Percentiles rank a stretch among this genome's conserved stretches.
These are phyloP conservation scores for Polyplosphaeria fusca DNA, from an alignment of 495 filamentous ascomycete genomes.

Conservation along the genomic window DNA sequence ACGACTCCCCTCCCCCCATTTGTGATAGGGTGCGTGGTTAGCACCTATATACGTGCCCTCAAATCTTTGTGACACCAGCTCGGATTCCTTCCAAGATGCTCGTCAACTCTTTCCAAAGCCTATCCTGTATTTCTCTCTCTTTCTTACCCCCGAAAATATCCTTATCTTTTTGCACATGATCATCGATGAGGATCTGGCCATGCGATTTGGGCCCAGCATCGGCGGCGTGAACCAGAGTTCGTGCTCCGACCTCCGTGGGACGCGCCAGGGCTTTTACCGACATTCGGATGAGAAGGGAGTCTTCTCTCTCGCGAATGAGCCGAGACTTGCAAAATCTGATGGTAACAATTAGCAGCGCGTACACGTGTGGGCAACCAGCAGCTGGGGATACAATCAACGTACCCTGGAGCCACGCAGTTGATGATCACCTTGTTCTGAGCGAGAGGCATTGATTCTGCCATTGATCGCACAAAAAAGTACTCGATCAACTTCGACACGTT, in stretches of 20 bases:
- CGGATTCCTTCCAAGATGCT: slow-evolving; percentile 6
- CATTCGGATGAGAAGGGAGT: too few relatives aligned
- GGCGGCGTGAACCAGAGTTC: slow-evolving; percentile 42
- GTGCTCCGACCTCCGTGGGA: slow-evolving; percentile 42
- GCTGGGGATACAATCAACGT: neutral
- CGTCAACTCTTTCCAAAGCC: slow-evolving; percentile 6
- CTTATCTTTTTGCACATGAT: neutral
- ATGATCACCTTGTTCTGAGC: slow-evolving; percentile 36
- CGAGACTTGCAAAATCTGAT: too few relatives aligned
- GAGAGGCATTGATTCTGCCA: slow-evolving; percentile 24
- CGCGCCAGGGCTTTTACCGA: slow-evolving; percentile 35
- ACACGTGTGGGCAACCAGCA: slow-evolving; percentile 16
- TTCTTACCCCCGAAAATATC: neutral
- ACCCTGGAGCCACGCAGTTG: slow-evolving; percentile 40
- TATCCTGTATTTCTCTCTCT: neutral
- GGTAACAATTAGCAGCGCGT: too few relatives aligned
- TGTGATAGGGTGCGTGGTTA: too few relatives aligned
- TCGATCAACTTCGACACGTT: slow-evolving; percentile 2
- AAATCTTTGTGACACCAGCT: slow-evolving; percentile 3
- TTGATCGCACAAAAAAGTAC: neutral
- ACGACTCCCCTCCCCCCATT: too few relatives aligned
- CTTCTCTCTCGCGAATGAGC: too few relatives aligned
- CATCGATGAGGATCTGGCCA: neutral
- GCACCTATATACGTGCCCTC: too few relatives aligned
- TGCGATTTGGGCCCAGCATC: slow-evolving; percentile 33